Evolutionary conservation across 2,329 filamentous ascomycete genomes (phyloP), one percentile per base, ranked within the genome.

Genomic region (Stagonosporopsis vannaccii): DNA sequence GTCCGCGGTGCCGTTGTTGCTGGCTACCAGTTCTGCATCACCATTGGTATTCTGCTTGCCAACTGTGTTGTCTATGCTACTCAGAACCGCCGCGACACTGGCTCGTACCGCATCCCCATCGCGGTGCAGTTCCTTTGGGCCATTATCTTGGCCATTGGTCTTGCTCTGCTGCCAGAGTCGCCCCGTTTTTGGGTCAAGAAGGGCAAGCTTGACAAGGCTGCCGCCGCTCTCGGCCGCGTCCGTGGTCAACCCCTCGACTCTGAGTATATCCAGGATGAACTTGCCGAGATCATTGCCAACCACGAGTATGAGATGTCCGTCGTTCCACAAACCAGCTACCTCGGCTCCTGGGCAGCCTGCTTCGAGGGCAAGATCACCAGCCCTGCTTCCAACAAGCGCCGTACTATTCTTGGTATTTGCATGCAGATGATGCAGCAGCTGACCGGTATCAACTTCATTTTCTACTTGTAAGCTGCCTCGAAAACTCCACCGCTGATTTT

Each of bases 211-310:
- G 85, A 89, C 57, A 73, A 82, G 58, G 92, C 92, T 42, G 84
- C 87, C 58, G 58, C 77, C 1, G 79, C 86, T n/a, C 85, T 96
- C 11, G 78, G 85, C 51, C 84, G 84, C 60, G 85, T 96, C 41
- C 90, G 92, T 76, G 90, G 90, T 60, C 90, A 96, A 81, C 83
- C 89, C 45, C 72, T 80, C 54, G 86, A 90, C 56, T 93, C 90
- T 17, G 86, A 91, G 66, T 92, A 86, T 78, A 89, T 96, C 76
- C 87, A 91, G 79, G 80, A 85, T 60, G 92, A 96, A 78, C 84
- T 96, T 45, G 86, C 90, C 52, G 92, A 96, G 80, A 94, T 97
- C 67, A 85, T 96, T 60, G 92, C 92, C 82, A 97, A 96, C 84
- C 86, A 96, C 78, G 91, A 92, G 80, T 95, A 95, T 74, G 92